phyloP scores from a whole-genome alignment of 495 filamentous ascomycete genomes.

The Neurospora sp. region DNA sequence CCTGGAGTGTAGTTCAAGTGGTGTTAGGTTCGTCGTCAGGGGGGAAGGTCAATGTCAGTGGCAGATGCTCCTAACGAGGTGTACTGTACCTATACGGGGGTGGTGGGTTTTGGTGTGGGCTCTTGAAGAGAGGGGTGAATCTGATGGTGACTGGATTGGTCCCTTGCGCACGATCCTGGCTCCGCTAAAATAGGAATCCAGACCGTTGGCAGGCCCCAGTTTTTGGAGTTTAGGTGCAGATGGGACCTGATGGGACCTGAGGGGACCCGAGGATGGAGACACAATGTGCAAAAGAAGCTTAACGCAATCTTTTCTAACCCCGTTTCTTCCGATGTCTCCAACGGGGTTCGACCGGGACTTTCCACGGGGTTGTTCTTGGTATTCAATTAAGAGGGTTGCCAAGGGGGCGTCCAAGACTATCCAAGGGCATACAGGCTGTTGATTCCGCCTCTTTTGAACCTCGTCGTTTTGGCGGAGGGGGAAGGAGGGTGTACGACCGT shows the following conservation, averaged over 20 bases:
- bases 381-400: background rate
- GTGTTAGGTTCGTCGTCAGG: background rate
- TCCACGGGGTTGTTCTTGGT: background rate
- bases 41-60: background rate
- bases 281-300: constrained; percentile 4
- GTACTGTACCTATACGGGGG: background rate
- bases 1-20: background rate
- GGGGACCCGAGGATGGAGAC: background rate
- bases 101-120: background rate
- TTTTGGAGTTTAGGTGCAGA: background rate
- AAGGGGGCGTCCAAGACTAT: background rate
- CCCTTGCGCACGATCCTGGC: constrained; percentile 17
- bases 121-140: background rate
- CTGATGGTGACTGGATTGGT: constrained; percentile 2
- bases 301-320: constrained; percentile 3
- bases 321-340: background rate
- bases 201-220: constrained; percentile 7
- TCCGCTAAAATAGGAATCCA: constrained; percentile 10
- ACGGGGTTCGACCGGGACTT: background rate
- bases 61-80: background rate
- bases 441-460: constrained; percentile 1
- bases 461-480: background rate
- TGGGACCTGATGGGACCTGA: background rate
- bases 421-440: constrained; percentile 16
- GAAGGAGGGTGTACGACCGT: background rate